Base-by-base conservation (phyloP, 2,329 filamentous ascomycete genomes). In the Sclerotinia spermophila region DNA sequence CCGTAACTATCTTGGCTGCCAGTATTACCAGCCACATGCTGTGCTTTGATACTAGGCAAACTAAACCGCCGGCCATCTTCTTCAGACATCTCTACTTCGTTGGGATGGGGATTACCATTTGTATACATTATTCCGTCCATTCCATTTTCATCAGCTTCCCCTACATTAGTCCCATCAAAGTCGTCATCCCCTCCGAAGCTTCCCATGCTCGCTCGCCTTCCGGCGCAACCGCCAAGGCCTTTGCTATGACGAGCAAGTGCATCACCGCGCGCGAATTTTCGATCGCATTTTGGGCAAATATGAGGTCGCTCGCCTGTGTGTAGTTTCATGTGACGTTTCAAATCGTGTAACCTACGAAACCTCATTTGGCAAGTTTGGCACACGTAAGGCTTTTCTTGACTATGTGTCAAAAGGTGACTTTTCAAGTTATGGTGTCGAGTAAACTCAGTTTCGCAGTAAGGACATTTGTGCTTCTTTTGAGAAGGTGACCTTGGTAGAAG, bases 371-470 rank as follows among this genome's bases (percentile, higher is more conserved):
- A 99, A n/a, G 92, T 93, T 73, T 93, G 90, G 79, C 96, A 99
- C 40, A 96, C 88, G 79, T 96, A 99, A 0, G 96, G 96, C 82
- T 99, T 99, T 81, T 99, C 96, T 84, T 99, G 95, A 78, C 94
- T 97, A 81, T 98, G 96, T 0, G 96, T 98, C 79, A 99, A 87
- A 71, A 99, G 86, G 82, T 99, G 96, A 76, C 94, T 97, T 83
- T 98, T 99, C 40, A 98, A 87, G 78, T 99, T 98, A 80, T 98
- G 96, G 79, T 98, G 96, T 59, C 96, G 89, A 40, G 96, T 99
- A 76, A 99, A 99, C 78, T 97, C 96, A 7, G 96, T 97, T 53
- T 93, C 89, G 84, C 96, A 99, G 80, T 97, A 97, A 0, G 93
- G 95, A 79, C 96, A 99, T 81, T 96, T 97, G 83, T 99, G 95